Evolutionary conservation across 352 stramenopile genomes (phyloP).

Genomic region (Phytophthora capsici): DNA sequence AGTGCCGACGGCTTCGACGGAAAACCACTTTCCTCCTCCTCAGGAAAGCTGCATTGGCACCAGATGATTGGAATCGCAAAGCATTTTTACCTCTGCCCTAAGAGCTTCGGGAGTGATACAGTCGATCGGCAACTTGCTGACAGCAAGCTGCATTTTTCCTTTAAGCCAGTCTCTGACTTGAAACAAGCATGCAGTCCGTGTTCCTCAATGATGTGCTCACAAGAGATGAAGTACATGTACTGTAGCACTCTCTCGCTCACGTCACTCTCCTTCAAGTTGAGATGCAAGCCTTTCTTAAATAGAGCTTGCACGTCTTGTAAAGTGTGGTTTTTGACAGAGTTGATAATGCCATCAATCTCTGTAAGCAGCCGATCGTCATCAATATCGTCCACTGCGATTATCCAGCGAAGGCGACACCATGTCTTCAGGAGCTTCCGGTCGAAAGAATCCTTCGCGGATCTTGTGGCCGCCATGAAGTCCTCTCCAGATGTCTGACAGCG

Average conservation of each 20-base stretch:
- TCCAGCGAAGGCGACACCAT: neutral
- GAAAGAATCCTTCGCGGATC: neutral
- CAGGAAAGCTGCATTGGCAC: too few relatives aligned
- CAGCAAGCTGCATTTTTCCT: slow-evolving; percentile 16
- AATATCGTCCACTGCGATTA: neutral
- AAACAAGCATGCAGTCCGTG: too few relatives aligned
- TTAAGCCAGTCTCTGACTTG: neutral
- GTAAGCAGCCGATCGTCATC: too few relatives aligned
- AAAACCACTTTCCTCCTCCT: too few relatives aligned
- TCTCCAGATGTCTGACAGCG: neutral
- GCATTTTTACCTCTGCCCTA: slow-evolving; percentile 12
- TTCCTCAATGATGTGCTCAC: too few relatives aligned
- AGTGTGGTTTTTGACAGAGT: slow-evolving; percentile 18
- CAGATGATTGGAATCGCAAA: neutral
- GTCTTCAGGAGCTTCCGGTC: neutral
- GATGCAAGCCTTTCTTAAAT: slow-evolving; percentile 16
- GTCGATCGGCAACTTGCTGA: too few relatives aligned
- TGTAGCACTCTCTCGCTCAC: too few relatives aligned
- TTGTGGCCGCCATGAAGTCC: neutral
- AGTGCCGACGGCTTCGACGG: too few relatives aligned
- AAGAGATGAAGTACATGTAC: too few relatives aligned
- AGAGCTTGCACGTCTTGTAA: slow-evolving; percentile 17
- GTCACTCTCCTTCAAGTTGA: slow-evolving; percentile 22
- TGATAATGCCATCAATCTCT: too few relatives aligned
- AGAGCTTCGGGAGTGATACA: neutral